phyloP scores from a whole-genome alignment of 1,139 yeast species.

The Hanseniaspora sp. region DNA sequence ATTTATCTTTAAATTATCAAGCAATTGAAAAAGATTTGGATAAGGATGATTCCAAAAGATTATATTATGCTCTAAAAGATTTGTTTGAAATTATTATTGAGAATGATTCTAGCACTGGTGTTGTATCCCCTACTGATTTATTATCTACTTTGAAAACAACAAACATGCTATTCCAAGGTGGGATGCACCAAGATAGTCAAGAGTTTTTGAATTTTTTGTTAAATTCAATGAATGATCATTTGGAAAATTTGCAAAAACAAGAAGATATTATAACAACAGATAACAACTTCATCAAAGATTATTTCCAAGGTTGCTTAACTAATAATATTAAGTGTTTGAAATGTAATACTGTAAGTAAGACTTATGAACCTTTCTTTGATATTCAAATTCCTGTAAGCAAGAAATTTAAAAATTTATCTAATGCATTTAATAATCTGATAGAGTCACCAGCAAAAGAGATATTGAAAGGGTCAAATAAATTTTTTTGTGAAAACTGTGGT shows the following conservation, averaged over 20 bases:
- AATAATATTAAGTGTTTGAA: slow-evolving; percentile 83
- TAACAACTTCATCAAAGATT: slow-evolving; percentile 49
- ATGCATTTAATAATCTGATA: slow-evolving; percentile 60
- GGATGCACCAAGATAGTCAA: slow-evolving; percentile 98
- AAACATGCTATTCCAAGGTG: slow-evolving; percentile 73
- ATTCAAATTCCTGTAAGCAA: slow-evolving; percentile 59
- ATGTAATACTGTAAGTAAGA: slow-evolving; percentile 75
- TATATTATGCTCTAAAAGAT: slow-evolving; percentile 71
- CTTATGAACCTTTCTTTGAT: slow-evolving; percentile 80
- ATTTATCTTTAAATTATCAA: slow-evolving; percentile 37
- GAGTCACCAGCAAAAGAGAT: slow-evolving; percentile 80
- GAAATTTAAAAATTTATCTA: slow-evolving; percentile 16
- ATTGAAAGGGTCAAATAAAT: slow-evolving; percentile 76
- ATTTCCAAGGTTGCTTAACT: slow-evolving; percentile 77
- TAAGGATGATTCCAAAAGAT: slow-evolving; percentile 24
- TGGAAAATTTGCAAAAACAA: slow-evolving; percentile 26
- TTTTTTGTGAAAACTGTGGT: slow-evolving; percentile 82
- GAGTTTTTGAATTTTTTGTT: slow-evolving; percentile 81
- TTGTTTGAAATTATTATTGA: slow-evolving; percentile 76
- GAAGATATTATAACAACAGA: slow-evolving; percentile 17
- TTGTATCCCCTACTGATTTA: slow-evolving; percentile 69
- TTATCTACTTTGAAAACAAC: slow-evolving; percentile 67
- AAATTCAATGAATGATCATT: slow-evolving; percentile 67
- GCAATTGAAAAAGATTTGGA: slow-evolving; percentile 1
- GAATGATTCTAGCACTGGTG: slow-evolving; percentile 58